Evolutionary conservation across 108 stramenopile genomes (phyloP), one percentile per base, ranked within the genome.

Genomic region (Schizochytrium sp.): DNA sequence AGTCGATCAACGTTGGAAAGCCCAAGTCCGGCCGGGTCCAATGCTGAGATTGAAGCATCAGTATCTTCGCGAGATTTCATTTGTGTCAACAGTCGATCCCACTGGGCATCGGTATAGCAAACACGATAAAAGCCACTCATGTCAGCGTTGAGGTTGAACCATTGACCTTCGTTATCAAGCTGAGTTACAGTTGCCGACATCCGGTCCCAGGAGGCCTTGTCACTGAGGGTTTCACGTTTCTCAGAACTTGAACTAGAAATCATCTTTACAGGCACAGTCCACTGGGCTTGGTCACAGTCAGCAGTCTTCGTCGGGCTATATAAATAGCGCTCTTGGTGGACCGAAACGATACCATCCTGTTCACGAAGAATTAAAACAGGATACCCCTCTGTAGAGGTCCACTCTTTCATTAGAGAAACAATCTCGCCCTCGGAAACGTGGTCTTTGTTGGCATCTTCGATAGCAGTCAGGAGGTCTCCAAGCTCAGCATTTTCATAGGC

Each of bases 341-440:
- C 57, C 2, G 56, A 5, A 42, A 55, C 45, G 4, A 15, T 17
- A 73, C 89, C 56, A 10, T 88, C 94, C 56, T 91, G 91, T 42
- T 91, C 92, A 4, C 91, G 89, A 47, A 98, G 95, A 72, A 92
- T 95, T 41, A 98, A 83, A 17, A 97, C 88, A 2, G 95, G 95
- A 87, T 92, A 94, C 8, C 95, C 95, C 59, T 91, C 93, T 59
- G 90, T 45, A 0, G 46, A 28, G 3, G 93, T 94, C 92, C 91
- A 94, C 2, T 60, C 88, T 12, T 8, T 56, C 92, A 91, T 91
- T 40, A 93, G 45, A 15, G 69, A 53, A 38, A 42, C 15, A n/a
- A 89, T 47, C 53, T 47, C 72, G 76, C 76, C 76, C 13, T 10
- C 13, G 3, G 10, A n/a, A 15, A 83, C 76, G 1, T 46, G 15